phyloP scores from a whole-genome alignment of 228 moss, liverwort and hornwort species.

The Sphagnum fallax region DNA sequence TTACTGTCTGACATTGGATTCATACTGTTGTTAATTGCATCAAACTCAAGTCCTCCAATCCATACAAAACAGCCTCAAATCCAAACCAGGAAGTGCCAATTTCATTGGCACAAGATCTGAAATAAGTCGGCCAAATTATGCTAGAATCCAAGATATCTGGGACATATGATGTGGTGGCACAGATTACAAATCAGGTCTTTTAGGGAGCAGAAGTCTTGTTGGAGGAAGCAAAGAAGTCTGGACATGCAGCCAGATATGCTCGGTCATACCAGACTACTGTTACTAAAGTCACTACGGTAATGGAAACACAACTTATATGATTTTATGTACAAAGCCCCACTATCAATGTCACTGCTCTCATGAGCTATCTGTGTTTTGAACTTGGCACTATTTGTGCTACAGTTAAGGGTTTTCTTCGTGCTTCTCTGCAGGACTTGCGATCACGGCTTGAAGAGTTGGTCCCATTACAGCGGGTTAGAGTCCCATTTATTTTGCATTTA shows the following conservation, averaged over 20 bases:
- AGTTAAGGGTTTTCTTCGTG: background rate
- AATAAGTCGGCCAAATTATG: too few relatives aligned
- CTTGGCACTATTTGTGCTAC: background rate
- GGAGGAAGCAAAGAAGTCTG: constrained; percentile 26
- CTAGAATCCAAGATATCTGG: too few relatives aligned
- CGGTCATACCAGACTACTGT: constrained; percentile 18
- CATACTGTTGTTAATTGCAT: too few relatives aligned
- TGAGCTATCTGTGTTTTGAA: background rate
- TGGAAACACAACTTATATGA: background rate
- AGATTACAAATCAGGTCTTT: background rate
- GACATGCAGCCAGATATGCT: constrained; percentile 21
- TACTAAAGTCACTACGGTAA: constrained; percentile 23
- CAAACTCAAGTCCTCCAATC: too few relatives aligned
- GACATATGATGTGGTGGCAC: too few relatives aligned
- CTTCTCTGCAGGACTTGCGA: constrained; percentile 41
- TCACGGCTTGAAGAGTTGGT: constrained; percentile 57
- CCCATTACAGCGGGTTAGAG: constrained; percentile 39
- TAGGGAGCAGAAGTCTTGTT: constrained; percentile 34
- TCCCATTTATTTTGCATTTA: background rate
- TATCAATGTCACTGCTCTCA: background rate
- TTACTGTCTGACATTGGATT: too few relatives aligned
- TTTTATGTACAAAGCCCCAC: background rate
- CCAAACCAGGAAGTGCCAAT: too few relatives aligned
- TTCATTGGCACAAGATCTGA: too few relatives aligned
- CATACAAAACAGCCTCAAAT: too few relatives aligned